Percentiles rank a stretch among this genome's conserved stretches.
phyloP scores from a whole-genome alignment of 1,139 yeast genomes.

The Sugiyamaella xylanicola region DNA sequence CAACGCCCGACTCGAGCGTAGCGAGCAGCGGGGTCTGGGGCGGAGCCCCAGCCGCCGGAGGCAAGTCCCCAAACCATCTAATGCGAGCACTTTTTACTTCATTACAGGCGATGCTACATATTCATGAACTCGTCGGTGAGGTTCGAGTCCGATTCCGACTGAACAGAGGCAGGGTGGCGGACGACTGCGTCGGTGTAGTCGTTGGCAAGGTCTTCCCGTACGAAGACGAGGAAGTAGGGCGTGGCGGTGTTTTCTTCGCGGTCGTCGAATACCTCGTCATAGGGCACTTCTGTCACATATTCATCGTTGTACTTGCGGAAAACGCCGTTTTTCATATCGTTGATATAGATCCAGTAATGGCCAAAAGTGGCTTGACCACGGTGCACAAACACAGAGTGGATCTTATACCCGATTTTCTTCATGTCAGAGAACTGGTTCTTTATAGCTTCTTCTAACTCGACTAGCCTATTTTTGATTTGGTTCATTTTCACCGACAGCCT shows the following conservation, averaged over 20 bases:
- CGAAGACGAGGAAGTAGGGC: constrained; percentile 87
- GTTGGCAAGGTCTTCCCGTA: constrained; percentile 60
- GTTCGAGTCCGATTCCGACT: background rate
- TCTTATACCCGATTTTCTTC: constrained; percentile 68
- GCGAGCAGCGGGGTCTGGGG: background rate
- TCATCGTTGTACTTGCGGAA: constrained; percentile 95
- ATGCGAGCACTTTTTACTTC: too few relatives aligned
- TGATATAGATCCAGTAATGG: constrained; percentile 93
- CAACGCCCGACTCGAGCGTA: background rate
- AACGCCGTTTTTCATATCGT: constrained; percentile 64
- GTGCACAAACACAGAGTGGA: constrained; percentile 92
- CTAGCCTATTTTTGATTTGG: constrained; percentile 40
- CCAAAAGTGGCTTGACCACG: constrained; percentile 96
- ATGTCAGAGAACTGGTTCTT: constrained; percentile 62
- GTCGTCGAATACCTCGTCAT: constrained; percentile 68
- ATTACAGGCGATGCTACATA: background rate
- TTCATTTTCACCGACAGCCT: constrained; percentile 25
- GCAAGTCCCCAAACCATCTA: too few relatives aligned
- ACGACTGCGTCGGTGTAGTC: constrained; percentile 63
- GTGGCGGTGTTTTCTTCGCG: constrained; percentile 74
- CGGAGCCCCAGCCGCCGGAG: background rate
- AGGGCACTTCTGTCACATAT: constrained; percentile 74
- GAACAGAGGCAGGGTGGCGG: constrained; percentile 24
- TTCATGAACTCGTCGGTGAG: background rate
- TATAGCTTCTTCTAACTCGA: constrained; percentile 51